Conservation (phyloP, 257 asterid species). For the Handroanthus guayacan region DNA sequence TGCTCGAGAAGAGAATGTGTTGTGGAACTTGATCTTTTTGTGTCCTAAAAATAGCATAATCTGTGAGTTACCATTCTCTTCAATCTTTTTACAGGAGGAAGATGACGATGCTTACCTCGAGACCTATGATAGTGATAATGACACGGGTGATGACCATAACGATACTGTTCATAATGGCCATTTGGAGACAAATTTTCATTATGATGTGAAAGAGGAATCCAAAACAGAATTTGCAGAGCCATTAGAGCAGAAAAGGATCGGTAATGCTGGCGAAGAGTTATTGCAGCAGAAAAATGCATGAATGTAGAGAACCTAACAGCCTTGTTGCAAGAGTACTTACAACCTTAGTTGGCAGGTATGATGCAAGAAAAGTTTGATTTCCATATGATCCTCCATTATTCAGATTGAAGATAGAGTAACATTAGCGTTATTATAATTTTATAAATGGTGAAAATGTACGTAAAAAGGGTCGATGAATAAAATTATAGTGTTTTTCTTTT, state of each 20-base stretch:
- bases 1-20: background rate
- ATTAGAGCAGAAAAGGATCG: constrained; percentile 4
- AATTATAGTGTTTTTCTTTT: too few species aligned
- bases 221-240: constrained; percentile 50
- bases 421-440: background rate
- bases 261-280: background rate
- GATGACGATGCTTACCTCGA: constrained; percentile 53
- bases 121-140: constrained; percentile 46
- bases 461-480: background rate
- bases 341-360: background rate
- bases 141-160: constrained; percentile 33
- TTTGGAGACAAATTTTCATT: constrained; percentile 51
- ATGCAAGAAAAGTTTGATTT: constrained; percentile 17
- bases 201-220: constrained; percentile 44
- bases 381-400: background rate
- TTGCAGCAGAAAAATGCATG: background rate
- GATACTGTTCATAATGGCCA: constrained; percentile 26
- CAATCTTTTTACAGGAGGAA: constrained; percentile 54
- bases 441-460: background rate
- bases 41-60: background rate
- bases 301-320: background rate
- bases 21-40: background rate
- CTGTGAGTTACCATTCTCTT: background rate
- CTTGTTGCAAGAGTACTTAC: background rate
- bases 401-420: background rate